phyloP scores from a whole-genome alignment of 202 grass and related monocot genomes.

The Panicum hallii region DNA sequence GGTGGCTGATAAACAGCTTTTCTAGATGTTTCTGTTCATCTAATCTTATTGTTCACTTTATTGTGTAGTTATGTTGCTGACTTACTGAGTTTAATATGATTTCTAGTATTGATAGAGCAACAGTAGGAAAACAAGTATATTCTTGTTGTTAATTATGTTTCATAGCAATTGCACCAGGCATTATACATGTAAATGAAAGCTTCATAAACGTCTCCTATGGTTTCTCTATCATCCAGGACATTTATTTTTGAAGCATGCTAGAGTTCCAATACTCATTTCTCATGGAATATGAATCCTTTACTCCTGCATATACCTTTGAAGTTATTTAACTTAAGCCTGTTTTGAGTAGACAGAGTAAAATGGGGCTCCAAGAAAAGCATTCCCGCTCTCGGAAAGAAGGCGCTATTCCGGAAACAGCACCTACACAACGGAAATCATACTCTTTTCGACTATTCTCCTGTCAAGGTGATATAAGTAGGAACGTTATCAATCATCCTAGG shows the following conservation, averaged over 20 bases:
- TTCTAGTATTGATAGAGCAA: constrained; percentile 5
- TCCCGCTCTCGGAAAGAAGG: constrained; percentile 45
- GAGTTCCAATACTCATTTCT: constrained; percentile 32
- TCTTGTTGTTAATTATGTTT: neutral
- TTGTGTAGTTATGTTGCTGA: neutral
- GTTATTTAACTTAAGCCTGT: constrained; percentile 69
- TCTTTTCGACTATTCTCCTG: constrained; percentile 86
- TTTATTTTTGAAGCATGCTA: constrained; percentile 20
- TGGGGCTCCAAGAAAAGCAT: constrained; percentile 67
- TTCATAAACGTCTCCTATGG: neutral
- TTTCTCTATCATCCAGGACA: constrained; percentile 5
- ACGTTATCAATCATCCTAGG: constrained; percentile 70
- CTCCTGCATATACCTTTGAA: constrained; percentile 11
- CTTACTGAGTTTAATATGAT: constrained; percentile 9
- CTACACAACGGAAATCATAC: constrained; percentile 64
- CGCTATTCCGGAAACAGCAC: constrained; percentile 39
- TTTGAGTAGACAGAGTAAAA: constrained; percentile 99
- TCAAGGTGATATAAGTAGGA: constrained; percentile 70
- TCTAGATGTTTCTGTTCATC: constrained; percentile 3
- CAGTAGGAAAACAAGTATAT: constrained; percentile 10
- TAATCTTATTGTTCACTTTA: constrained; percentile 20
- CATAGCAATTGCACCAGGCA: neutral
- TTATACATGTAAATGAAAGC: constrained; percentile 4
- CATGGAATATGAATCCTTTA: constrained; percentile 13
- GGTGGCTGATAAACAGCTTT: constrained; percentile 13